Base-by-base conservation (phyloP, 495 filamentous ascomycete species). In the Xylaria sp. region DNA sequence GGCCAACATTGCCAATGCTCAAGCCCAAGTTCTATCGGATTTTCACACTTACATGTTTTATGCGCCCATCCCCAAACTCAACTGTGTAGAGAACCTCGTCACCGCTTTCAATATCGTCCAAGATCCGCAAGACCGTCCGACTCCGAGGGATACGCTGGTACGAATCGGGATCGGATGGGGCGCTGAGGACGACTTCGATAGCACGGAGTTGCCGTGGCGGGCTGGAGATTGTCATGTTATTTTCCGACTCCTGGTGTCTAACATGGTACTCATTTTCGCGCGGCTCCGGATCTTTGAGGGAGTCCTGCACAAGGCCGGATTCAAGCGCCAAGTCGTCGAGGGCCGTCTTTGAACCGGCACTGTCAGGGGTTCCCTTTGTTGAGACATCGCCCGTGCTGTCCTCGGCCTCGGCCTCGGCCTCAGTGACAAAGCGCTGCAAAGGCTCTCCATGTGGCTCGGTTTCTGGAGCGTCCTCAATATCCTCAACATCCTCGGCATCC, bases 1-100 rank as follows among this genome's bases (percentile, higher is more conserved):
- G 19, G 26, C 52, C 7, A 14, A 21, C 31, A 59, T 17, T 37
- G 8, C 29, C 0, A 17, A 55, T 5, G 3, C 17, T 9, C 31
- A 66, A 15, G 3, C 17, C 19, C 31, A 66, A 35, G 24, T 52
- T 0, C 0, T 2, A 24, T 37, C 19, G 11, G 62, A 55, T 35
- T 14, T 19, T 65, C 15, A 17, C 48, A 75, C 77, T 74, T 71
- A 79, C 77, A 61, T 73, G 21, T 44, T 75, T 68, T 63, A 76
- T 72, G 33, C 66, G 68, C 14, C 75, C 73, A 50, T 80, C 76
- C 61, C 73, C 61, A 35, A 77, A 81, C 50, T 83, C 81, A n/a
- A 77, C 58, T 21, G n/a, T 68, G 52, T 72, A 76, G 11, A 61
- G 61, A 21, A 63, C 12, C n/a, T 74, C 71, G 15, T 52, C 75